These are phyloP conservation scores for Oidiodendron maius DNA, from an alignment of 495 filamentous ascomycete genomes.

Conservation along the genomic window DNA sequence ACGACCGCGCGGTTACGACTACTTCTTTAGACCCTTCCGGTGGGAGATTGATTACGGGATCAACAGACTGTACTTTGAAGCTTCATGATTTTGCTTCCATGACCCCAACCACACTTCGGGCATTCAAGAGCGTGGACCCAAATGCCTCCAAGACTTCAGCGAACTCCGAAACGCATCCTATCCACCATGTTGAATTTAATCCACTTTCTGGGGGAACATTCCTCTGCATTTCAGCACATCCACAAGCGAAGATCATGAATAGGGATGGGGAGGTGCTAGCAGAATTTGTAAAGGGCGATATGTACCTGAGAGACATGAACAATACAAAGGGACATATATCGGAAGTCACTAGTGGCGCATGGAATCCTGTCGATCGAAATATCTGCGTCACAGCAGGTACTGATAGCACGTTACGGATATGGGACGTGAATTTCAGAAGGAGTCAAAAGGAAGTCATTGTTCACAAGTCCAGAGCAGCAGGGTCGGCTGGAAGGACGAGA, in stretches of 20 bases:
- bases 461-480: conserved; percentile 81
- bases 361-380: conserved; percentile 80
- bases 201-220: conserved; percentile 73
- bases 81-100: conserved; percentile 93
- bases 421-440: conserved; percentile 85
- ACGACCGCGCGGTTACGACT: conserved; percentile 82
- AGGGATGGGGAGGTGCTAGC: conserved; percentile 80
- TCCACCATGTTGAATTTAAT: conserved; percentile 84
- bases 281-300: conserved; percentile 94
- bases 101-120: conserved; percentile 87
- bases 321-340: conserved; percentile 95
- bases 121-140: conserved; percentile 90
- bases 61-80: conserved; percentile 85
- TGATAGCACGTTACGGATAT: conserved; percentile 91
- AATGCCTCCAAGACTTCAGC: conserved; percentile 64
- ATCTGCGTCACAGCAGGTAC: conserved; percentile 84
- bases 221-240: conserved; percentile 77
- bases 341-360: conserved; percentile 78
- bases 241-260: conserved; percentile 82
- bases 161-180: conserved; percentile 74
- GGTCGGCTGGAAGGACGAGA: conserved; percentile 82
- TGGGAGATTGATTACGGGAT: conserved; percentile 77
- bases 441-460: conserved; percentile 90
- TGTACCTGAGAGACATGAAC: conserved; percentile 94
- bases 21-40: conserved; percentile 81